Conservation (phyloP, 768 basidiomycete genomes). For the Lyophyllum decastes region DNA sequence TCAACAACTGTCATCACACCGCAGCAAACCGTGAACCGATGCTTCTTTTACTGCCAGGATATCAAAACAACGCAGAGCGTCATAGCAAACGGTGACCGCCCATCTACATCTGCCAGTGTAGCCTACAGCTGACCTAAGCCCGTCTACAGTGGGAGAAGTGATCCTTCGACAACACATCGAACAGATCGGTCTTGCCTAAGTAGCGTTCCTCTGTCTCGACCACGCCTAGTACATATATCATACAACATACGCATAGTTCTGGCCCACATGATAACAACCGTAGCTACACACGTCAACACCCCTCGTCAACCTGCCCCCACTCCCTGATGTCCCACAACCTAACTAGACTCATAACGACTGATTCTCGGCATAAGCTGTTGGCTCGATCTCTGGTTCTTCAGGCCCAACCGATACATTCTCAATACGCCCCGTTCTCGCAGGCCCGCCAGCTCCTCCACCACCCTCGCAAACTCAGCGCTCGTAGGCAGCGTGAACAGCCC, state of each 20-base stretch:
- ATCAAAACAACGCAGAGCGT: constrained; percentile 67
- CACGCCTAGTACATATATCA: constrained; percentile 3
- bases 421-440: constrained; percentile 29
- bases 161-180: constrained; percentile 68
- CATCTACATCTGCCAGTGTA: not conserved
- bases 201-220: not conserved
- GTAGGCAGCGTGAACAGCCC: constrained; percentile 40
- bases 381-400: constrained; percentile 39
- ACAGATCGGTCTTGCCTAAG: constrained; percentile 47
- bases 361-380: constrained; percentile 38
- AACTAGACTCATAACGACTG: constrained; percentile 30
- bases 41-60: constrained; percentile 42
- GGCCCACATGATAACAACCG: not conserved
- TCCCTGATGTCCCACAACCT: not conserved
- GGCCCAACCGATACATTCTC: constrained; percentile 40
- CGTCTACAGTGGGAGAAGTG: constrained; percentile 56
- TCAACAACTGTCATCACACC: not conserved
- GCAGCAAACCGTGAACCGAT: not conserved
- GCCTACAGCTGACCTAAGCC: not conserved
- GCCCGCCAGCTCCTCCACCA: constrained; percentile 31
- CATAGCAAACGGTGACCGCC: constrained; percentile 56
- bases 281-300: not conserved
- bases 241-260: not conserved
- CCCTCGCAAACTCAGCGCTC: constrained; percentile 32
- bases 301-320: not conserved